Evolutionary conservation across 2,329 filamentous ascomycete species (phyloP).

Genomic region (Teratosphaeria gauchensis): DNA sequence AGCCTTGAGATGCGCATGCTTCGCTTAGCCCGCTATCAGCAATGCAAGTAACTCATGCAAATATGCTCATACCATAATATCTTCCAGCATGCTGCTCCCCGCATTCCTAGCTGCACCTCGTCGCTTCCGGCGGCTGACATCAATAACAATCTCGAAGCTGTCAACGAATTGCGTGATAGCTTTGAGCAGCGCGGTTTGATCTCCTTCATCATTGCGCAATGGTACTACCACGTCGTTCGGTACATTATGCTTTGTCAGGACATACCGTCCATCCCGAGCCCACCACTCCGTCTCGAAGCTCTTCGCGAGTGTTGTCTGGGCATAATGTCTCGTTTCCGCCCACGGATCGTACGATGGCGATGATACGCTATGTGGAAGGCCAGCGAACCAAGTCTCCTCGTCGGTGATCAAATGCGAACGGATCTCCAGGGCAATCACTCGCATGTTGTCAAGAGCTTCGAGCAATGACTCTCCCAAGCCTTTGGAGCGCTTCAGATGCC

Average conservation of each 20-base stretch:
- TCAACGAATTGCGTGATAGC: constrained; percentile 1
- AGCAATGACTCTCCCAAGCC: not conserved
- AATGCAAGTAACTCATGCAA: not conserved
- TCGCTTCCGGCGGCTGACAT: not conserved
- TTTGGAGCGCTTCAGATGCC: constrained; percentile 1
- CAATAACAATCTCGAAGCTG: constrained; percentile 4
- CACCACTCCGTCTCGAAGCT: constrained; percentile 41
- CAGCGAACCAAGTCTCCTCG: not conserved
- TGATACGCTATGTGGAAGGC: not conserved
- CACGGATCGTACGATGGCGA: not conserved
- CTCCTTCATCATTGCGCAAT: constrained; percentile 15
- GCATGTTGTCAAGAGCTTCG: not conserved
- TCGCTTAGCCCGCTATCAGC: constrained; percentile 6
- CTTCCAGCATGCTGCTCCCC: not conserved
- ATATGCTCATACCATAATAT: not conserved
- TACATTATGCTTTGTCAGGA: constrained; percentile 36
- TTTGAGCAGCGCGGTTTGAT: not conserved
- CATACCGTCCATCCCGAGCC: constrained; percentile 34
- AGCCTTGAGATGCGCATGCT: not conserved
- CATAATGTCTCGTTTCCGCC: constrained; percentile 15
- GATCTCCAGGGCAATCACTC: not conserved
- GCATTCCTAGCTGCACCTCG: not conserved
- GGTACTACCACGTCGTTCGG: constrained; percentile 37
- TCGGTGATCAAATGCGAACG: not conserved
- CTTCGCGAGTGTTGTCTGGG: constrained; percentile 33